A percentile compares a stretch with the other conserved stretches of the same genome.
These are phyloP conservation scores for Seiridium cupressi DNA, from an alignment of 2,329 filamentous ascomycete species.

Conservation along the genomic window DNA sequence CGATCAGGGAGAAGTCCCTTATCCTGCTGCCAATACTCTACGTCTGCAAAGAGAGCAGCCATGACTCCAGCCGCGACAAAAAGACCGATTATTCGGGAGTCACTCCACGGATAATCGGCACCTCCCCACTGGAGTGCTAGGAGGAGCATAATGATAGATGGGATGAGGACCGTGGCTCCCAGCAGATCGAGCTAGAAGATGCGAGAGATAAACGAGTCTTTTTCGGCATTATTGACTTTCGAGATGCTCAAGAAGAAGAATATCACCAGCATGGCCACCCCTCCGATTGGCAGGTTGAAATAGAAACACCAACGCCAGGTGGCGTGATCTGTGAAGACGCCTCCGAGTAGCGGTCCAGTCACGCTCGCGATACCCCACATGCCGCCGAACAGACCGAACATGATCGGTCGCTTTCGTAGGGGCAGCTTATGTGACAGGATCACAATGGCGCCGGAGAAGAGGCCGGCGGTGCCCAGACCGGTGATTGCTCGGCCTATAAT, in stretches of 20 bases:
- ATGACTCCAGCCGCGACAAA: conserved; percentile 48
- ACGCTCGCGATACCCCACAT: conserved; percentile 15
- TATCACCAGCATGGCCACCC: conserved; percentile 45
- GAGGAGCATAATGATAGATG: conserved; percentile 50
- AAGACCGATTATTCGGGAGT: conserved; percentile 46
- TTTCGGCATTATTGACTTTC: conserved; percentile 27
- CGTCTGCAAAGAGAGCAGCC: conserved; percentile 42
- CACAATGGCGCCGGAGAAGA: conserved; percentile 25
- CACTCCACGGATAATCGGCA: conserved; percentile 47
- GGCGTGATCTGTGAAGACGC: conserved; percentile 13
- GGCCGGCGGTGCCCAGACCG: conserved; percentile 25
- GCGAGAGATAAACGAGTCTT: conserved; percentile 32
- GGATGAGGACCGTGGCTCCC: conserved; percentile 49
- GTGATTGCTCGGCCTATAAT: conserved; percentile 26
- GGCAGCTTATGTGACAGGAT: conserved; percentile 18
- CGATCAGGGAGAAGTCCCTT: conserved; percentile 47
- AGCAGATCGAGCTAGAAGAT: conserved; percentile 46
- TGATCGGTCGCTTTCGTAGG: conserved; percentile 15
- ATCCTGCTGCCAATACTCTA: conserved; percentile 45
- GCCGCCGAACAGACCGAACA: conserved; percentile 10
- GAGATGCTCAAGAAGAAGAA: conserved; percentile 43
- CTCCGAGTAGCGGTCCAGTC: conserved; percentile 14
- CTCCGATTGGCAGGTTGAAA: conserved; percentile 40
- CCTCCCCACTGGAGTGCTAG: conserved; percentile 59
- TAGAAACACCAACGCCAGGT: conserved; percentile 21